Evolutionary conservation across 345 rosid species (phyloP).

Genomic region (Gossypium raimondii): DNA sequence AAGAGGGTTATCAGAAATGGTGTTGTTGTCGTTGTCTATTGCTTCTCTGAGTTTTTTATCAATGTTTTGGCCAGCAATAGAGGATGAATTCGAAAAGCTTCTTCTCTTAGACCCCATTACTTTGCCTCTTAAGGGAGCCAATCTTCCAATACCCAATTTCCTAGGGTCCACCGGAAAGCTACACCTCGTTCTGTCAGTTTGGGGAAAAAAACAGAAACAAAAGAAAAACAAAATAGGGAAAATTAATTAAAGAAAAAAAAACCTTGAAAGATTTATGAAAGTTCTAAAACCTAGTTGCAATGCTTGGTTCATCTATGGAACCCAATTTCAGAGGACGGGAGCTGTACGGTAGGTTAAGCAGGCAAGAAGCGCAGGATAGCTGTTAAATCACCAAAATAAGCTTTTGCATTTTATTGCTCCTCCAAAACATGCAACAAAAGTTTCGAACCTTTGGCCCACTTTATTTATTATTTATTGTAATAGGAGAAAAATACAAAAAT

Average conservation of each 20-base stretch:
- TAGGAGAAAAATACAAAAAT: too few relatives aligned
- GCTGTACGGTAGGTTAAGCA: neutral
- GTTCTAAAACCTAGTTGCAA: conserved; percentile 37
- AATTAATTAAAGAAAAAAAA: conserved; percentile 11
- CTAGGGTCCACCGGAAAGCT: conserved; percentile 42
- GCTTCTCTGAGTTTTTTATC: conserved; percentile 35
- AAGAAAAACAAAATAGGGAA: neutral
- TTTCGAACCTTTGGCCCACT: too few relatives aligned
- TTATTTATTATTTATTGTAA: too few relatives aligned
- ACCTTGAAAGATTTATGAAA: conserved; percentile 37
- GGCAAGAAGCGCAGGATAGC: neutral
- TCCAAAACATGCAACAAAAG: too few relatives aligned
- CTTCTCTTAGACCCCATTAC: conserved; percentile 37
- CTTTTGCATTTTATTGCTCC: neutral
- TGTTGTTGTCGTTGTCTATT: conserved; percentile 9
- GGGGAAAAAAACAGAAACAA: neutral
- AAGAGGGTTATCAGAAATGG: conserved; percentile 23
- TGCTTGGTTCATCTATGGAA: conserved; percentile 34
- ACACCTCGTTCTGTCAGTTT: conserved; percentile 25
- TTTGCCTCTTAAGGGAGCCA: conserved; percentile 28
- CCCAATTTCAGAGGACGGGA: neutral
- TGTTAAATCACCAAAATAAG: too few relatives aligned
- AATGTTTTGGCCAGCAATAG: conserved; percentile 28
- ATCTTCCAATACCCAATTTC: conserved; percentile 30
- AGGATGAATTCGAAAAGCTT: conserved; percentile 28